phyloP scores from a whole-genome alignment of 2,329 filamentous ascomycete genomes.

The Mycosphaerella arachidis region DNA sequence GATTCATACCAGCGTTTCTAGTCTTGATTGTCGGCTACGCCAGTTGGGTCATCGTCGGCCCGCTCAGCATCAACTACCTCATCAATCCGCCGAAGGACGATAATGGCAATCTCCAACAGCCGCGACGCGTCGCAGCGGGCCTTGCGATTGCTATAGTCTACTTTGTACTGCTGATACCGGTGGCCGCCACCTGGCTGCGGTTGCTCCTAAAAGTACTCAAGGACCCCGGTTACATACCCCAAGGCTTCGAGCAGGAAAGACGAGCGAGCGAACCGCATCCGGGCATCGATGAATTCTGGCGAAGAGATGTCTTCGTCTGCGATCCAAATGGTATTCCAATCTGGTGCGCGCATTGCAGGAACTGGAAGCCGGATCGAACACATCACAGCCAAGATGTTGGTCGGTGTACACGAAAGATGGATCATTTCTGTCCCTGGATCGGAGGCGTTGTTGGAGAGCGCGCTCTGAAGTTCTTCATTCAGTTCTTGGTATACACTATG shows the following conservation, averaged over 20 bases:
- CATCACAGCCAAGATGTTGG: conserved; percentile 82
- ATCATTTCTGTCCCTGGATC: conserved; percentile 96
- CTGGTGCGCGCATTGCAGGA: conserved; percentile 79
- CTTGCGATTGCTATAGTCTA: conserved; percentile 68
- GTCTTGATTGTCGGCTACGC: conserved; percentile 28
- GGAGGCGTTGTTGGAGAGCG: conserved; percentile 80
- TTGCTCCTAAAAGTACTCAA: conserved; percentile 63
- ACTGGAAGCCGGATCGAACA: conserved; percentile 82
- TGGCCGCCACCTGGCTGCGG: conserved; percentile 65
- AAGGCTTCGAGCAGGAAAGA: conserved; percentile 41
- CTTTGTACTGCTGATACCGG: conserved; percentile 64
- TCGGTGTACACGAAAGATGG: conserved; percentile 83
- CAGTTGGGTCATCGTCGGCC: conserved; percentile 30
- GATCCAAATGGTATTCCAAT: conserved; percentile 76
- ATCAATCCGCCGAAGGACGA: conserved; percentile 43
- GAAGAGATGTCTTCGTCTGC: conserved; percentile 77
- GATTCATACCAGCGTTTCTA: conserved; percentile 28
- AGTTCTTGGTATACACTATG: conserved; percentile 72
- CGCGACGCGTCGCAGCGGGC: conserved; percentile 52
- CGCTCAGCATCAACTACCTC: conserved; percentile 64
- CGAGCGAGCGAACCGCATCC: conserved; percentile 47
- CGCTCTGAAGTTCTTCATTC: conserved; percentile 85
- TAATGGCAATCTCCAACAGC: not conserved
- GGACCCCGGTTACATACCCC: conserved; percentile 70
- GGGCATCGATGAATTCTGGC: conserved; percentile 72